A percentile compares a stretch with the other conserved stretches of the same genome.
Conservation (phyloP, 2,329 filamentous ascomycete species). For the Huntiella bhutanensis region DNA sequence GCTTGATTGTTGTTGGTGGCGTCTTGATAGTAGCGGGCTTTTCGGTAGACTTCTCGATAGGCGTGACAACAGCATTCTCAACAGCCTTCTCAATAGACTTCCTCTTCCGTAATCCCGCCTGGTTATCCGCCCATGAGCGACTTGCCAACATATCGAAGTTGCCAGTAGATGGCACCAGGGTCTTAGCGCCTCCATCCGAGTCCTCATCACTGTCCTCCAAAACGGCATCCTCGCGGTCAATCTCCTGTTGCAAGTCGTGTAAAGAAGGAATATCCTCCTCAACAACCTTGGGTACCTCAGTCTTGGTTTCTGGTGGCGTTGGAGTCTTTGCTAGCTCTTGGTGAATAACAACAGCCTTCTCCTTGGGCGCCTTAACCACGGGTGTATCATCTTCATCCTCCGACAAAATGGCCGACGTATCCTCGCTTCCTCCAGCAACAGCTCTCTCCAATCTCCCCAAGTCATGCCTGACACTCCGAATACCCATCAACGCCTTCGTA, state of each 20-base stretch:
- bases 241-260: constrained; percentile 13
- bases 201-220: background rate
- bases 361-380: background rate
- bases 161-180: constrained; percentile 5
- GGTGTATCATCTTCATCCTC: constrained; percentile 12
- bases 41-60: background rate
- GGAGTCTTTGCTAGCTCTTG: background rate
- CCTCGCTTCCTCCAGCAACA: constrained; percentile 1
- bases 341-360: background rate
- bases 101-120: background rate
- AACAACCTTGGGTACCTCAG: background rate
- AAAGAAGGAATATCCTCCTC: background rate
- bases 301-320: background rate
- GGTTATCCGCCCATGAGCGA: constrained; percentile 1
- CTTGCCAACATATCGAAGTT: constrained; percentile 7
- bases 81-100: background rate
- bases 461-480: constrained; percentile 2
- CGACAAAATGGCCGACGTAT: constrained; percentile 14
- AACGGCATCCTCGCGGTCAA: constrained; percentile 7
- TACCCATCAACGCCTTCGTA: constrained; percentile 4
- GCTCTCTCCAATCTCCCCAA: constrained; percentile 1
- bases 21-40: background rate
- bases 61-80: background rate
- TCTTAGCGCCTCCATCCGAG: constrained; percentile 5
- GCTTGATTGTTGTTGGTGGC: background rate